A percentile compares a stretch with the other conserved stretches of the same genome.
phyloP scores from a whole-genome alignment of 192 early-diverging fungal species.

The Gigaspora rosea region DNA sequence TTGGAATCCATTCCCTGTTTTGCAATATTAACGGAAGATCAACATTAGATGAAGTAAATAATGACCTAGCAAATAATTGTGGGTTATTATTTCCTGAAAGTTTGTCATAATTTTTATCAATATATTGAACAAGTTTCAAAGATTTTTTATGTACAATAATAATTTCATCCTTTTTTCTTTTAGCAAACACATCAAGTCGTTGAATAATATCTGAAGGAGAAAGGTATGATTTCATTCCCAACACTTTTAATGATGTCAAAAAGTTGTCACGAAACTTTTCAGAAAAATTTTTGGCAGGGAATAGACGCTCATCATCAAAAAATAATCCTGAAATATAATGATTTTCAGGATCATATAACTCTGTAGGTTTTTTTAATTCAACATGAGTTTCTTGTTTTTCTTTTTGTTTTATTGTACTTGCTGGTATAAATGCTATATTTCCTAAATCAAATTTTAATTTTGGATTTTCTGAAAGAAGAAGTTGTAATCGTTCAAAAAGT shows the following conservation, averaged over 20 bases:
- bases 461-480: neutral
- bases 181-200: neutral
- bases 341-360: neutral
- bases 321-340: neutral
- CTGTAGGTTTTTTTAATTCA: neutral
- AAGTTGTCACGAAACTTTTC: neutral
- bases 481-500: neutral
- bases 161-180: neutral
- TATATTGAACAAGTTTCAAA: neutral
- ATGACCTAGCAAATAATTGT: too few species aligned
- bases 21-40: too few species aligned
- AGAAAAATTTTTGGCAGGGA: neutral
- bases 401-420: neutral
- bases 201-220: neutral
- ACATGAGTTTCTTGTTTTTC: neutral
- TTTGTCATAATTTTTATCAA: neutral
- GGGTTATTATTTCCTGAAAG: neutral
- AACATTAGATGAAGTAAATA: too few species aligned
- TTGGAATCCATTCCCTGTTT: neutral
- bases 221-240: slow-evolving; percentile 3
- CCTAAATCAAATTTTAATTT: neutral
- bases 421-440: neutral
- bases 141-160: neutral
- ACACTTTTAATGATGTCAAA: neutral
- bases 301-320: neutral